phyloP scores from a whole-genome alignment of 2,329 filamentous ascomycete species.

The Emericellopsis atlantica region DNA sequence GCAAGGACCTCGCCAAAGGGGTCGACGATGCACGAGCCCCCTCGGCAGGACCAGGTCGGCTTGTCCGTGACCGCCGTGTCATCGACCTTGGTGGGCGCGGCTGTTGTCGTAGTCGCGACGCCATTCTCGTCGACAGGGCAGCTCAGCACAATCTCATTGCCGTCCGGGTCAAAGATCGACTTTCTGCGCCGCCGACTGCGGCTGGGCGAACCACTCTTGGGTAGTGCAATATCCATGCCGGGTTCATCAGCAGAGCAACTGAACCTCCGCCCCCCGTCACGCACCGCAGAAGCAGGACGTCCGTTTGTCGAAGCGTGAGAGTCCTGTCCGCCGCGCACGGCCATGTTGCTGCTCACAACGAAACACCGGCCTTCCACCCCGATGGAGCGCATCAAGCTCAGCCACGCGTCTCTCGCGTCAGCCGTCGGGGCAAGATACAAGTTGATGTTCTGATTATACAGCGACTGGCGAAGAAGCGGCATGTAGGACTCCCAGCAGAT shows the following conservation, averaged over 20 bases:
- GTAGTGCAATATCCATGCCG: conserved; percentile 33
- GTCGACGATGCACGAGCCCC: conserved; percentile 72
- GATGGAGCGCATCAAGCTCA: conserved; percentile 68
- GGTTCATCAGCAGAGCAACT: too few species aligned
- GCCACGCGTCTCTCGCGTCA: conserved; percentile 73
- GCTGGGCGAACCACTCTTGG: conserved; percentile 9
- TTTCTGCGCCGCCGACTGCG: conserved; percentile 15
- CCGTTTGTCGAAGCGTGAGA: neutral
- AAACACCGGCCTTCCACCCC: conserved; percentile 75
- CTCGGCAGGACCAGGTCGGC: conserved; percentile 47
- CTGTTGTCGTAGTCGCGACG: neutral
- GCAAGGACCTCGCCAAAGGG: conserved; percentile 69
- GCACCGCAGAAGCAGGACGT: neutral
- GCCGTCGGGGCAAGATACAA: conserved; percentile 85
- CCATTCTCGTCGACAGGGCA: conserved; percentile 14
- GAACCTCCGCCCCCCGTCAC: neutral
- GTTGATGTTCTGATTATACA: conserved; percentile 87
- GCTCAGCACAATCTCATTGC: conserved; percentile 39
- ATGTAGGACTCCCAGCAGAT: conserved; percentile 98
- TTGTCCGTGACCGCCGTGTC: conserved; percentile 5
- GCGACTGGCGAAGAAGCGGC: conserved; percentile 70
- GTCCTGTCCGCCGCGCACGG: conserved; percentile 31
- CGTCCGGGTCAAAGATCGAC: conserved; percentile 38
- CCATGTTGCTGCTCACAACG: conserved; percentile 79
- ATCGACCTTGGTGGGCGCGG: conserved; percentile 5